Evolutionary conservation across 164 flowering plant species (phyloP).

Genomic region (Annona squamosa): DNA sequence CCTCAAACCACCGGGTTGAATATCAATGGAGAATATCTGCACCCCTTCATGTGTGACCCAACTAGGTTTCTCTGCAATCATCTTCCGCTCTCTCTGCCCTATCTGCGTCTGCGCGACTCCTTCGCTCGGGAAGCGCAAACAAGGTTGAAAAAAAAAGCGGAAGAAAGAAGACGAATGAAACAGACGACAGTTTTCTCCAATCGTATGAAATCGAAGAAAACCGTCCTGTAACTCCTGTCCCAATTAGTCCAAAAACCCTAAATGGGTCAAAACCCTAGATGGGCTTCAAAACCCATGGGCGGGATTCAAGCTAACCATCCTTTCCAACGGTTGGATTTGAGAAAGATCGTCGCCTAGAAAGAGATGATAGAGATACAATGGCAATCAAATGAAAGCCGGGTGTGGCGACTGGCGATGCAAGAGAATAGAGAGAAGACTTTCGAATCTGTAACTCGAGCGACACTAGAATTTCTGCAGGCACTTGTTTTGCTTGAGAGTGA

Average conservation of each 20-base stretch:
- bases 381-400: no score
- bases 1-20: slow-evolving; percentile 88
- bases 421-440: no score
- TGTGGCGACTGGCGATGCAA: no score
- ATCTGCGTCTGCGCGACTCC: neutral
- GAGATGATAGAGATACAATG: neutral
- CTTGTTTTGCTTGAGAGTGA: no score
- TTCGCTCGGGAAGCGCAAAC: no score
- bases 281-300: neutral
- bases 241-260: neutral
- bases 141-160: neutral
- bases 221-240: neutral
- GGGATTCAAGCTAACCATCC: neutral
- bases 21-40: slow-evolving; percentile 90
- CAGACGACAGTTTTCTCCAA: neutral
- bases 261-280: slow-evolving; percentile 1
- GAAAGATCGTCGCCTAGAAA: neutral
- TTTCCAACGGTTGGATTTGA: neutral
- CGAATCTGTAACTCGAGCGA: no score
- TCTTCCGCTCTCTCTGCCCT: neutral
- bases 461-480: no score
- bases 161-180: no score
- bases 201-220: neutral
- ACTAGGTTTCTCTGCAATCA: slow-evolving; percentile 57
- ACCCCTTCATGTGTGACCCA: slow-evolving; percentile 86